These are phyloP conservation scores for Penicillium rolfsii DNA, from an alignment of 2,329 filamentous ascomycete species.

Conservation along the genomic window DNA sequence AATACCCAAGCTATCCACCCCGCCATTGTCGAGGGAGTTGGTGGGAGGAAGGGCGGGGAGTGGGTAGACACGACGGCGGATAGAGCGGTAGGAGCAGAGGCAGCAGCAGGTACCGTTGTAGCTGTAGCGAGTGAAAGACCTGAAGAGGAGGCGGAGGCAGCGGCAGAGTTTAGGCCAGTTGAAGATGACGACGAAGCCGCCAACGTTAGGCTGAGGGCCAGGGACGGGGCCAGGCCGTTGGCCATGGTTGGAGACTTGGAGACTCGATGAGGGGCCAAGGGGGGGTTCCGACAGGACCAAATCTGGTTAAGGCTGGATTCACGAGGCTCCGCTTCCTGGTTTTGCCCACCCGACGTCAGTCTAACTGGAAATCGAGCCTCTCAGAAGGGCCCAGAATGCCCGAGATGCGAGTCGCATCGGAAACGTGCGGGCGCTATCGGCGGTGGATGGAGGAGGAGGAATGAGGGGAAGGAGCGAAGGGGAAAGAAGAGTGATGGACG, in stretches of 20 bases:
- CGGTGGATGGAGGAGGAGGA: constrained; percentile 21
- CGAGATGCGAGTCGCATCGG: constrained; percentile 16
- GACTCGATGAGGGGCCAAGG: neutral
- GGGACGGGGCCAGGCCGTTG: constrained; percentile 24
- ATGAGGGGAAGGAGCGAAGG: constrained; percentile 4
- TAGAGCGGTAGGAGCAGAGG: constrained; percentile 21
- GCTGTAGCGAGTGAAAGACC: constrained; percentile 1
- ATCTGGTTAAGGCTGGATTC: constrained; percentile 1
- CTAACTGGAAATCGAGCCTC: constrained; percentile 12
- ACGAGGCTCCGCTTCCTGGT: constrained; percentile 14
- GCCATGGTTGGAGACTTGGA: constrained; percentile 14
- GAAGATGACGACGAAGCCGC: constrained; percentile 18
- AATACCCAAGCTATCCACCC: constrained; percentile 55
- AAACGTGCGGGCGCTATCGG: constrained; percentile 26
- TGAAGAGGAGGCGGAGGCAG: constrained; percentile 19
- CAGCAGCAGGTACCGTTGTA: neutral
- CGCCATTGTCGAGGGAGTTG: constrained; percentile 42
- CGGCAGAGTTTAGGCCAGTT: constrained; percentile 12
- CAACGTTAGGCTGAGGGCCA: constrained; percentile 26
- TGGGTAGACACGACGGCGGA: constrained; percentile 22
- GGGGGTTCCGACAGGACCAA: neutral
- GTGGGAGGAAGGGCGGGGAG: constrained; percentile 36
- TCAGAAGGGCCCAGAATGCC: neutral
- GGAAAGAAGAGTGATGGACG: neutral
- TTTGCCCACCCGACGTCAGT: constrained; percentile 10